Percentiles rank a stretch among this genome's conserved stretches.
Conservation (phyloP, 1,139 yeast genomes). For the Protomyces pachydermus region DNA sequence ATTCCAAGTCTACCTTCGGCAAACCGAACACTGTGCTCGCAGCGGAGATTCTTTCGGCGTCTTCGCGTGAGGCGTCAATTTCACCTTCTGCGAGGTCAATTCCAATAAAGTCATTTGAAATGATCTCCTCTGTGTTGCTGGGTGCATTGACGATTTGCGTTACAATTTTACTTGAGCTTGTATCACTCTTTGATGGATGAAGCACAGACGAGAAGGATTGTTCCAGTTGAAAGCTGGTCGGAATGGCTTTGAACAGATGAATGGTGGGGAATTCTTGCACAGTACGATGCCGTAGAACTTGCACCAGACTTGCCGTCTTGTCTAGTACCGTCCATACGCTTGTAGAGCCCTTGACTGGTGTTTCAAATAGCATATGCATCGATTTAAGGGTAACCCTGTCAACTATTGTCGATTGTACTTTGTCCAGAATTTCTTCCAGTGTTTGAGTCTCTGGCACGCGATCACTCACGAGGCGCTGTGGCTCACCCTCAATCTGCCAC, state of each 20-base stretch:
- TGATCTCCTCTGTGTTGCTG: neutral
- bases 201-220: neutral
- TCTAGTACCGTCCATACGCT: slow-evolving; percentile 1
- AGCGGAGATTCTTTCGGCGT: too few species aligned
- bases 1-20: neutral
- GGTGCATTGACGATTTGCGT: neutral
- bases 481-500: slow-evolving; percentile 26
- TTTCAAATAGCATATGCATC: neutral
- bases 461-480: slow-evolving; percentile 6
- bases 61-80: neutral
- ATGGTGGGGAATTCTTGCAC: slow-evolving; percentile 24
- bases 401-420: neutral
- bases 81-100: neutral
- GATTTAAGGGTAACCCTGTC: neutral
- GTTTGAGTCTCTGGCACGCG: slow-evolving; percentile 17
- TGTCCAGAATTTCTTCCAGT: neutral
- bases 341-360: slow-evolving; percentile 1
- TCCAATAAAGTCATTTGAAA: neutral
- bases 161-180: neutral
- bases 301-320: neutral
- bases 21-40: neutral
- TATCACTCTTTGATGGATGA: neutral
- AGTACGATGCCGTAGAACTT: slow-evolving; percentile 18
- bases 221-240: slow-evolving; percentile 2
- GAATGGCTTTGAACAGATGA: neutral